Percentiles rank a stretch among this genome's conserved stretches.
phyloP scores from a whole-genome alignment of 1,284 basidiomycete genomes.

The Malassezia caprae region DNA sequence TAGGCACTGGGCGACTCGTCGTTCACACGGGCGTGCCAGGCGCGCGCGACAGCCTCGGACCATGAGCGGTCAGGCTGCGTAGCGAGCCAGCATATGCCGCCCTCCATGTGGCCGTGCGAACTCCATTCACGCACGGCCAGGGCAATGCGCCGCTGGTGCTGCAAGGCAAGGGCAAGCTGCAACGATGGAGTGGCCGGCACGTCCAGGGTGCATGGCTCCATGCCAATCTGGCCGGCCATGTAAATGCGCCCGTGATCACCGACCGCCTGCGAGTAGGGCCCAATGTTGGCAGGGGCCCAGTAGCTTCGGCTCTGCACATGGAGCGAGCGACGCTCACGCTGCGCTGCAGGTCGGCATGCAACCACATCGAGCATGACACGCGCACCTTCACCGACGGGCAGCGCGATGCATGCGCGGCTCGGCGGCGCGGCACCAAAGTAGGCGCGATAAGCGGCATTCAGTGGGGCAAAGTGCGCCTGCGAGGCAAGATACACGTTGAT shows the following conservation, averaged over 20 bases:
- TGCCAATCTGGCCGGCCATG: slow-evolving; percentile 88
- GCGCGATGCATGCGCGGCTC: slow-evolving; percentile 77
- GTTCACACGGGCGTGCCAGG: slow-evolving; percentile 3
- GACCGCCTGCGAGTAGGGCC: slow-evolving; percentile 91
- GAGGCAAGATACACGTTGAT: slow-evolving; percentile 71
- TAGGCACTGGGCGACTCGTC: background rate
- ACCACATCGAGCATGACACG: slow-evolving; percentile 3
- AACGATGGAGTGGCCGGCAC: slow-evolving; percentile 56
- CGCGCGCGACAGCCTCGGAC: slow-evolving; percentile 12
- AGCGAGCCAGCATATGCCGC: slow-evolving; percentile 45
- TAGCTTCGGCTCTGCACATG: slow-evolving; percentile 93
- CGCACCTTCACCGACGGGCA: slow-evolving; percentile 40
- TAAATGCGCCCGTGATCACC: slow-evolving; percentile 64
- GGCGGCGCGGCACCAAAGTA: slow-evolving; percentile 87
- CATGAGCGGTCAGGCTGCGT: background rate
- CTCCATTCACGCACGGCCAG: slow-evolving; percentile 25
- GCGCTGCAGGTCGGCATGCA: slow-evolving; percentile 2
- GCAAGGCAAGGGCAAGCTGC: slow-evolving; percentile 66
- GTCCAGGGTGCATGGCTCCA: slow-evolving; percentile 64
- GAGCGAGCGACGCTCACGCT: slow-evolving; percentile 53
- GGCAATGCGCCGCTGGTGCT: slow-evolving; percentile 68
- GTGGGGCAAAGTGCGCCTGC: slow-evolving; percentile 22
- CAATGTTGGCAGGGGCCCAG: slow-evolving; percentile 98
- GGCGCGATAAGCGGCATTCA: slow-evolving; percentile 57
- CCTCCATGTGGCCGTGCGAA: slow-evolving; percentile 31